Conservation (phyloP, 306 rosid genomes). For the Quercus cerris region DNA sequence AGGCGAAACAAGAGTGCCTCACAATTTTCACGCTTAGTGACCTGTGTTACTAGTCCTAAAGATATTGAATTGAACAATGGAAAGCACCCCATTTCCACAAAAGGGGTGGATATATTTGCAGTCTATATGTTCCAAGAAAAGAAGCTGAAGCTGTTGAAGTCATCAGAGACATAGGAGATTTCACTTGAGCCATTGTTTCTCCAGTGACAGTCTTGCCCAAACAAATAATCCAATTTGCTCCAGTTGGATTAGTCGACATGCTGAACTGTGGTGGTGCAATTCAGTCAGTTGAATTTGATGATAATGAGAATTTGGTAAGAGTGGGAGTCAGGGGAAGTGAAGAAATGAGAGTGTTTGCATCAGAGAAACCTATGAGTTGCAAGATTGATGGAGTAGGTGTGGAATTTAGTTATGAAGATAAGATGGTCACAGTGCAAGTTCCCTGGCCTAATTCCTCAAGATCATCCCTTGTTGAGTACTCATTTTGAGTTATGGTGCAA, state of each 20-base stretch:
- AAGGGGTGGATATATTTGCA: conserved; percentile 45
- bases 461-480: conserved; percentile 41
- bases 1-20: conserved; percentile 52
- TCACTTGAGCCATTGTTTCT: conserved; percentile 62
- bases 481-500: conserved; percentile 32
- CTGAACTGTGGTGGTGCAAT: conserved; percentile 67
- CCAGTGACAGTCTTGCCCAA: conserved; percentile 30
- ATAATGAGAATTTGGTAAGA: conserved; percentile 27
- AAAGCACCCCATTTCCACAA: conserved; percentile 32
- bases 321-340: conserved; percentile 45
- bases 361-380: conserved; percentile 48
- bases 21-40: conserved; percentile 35
- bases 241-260: conserved; percentile 69
- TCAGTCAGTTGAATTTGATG: conserved; percentile 37
- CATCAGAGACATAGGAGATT: conserved; percentile 30
- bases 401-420: conserved; percentile 45
- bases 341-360: conserved; percentile 35
- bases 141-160: conserved; percentile 47
- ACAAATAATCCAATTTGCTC: conserved; percentile 44
- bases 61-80: conserved; percentile 63
- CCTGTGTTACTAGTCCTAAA: conserved; percentile 47
- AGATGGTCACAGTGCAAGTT: conserved; percentile 44
- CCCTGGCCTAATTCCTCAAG: conserved; percentile 43
- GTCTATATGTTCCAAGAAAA: conserved; percentile 45
- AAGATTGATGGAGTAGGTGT: conserved; percentile 46